A percentile compares a stretch with the other conserved stretches of the same genome.
phyloP scores from a whole-genome alignment of 768 basidiomycete genomes.

The Pulveroboletus sp. region DNA sequence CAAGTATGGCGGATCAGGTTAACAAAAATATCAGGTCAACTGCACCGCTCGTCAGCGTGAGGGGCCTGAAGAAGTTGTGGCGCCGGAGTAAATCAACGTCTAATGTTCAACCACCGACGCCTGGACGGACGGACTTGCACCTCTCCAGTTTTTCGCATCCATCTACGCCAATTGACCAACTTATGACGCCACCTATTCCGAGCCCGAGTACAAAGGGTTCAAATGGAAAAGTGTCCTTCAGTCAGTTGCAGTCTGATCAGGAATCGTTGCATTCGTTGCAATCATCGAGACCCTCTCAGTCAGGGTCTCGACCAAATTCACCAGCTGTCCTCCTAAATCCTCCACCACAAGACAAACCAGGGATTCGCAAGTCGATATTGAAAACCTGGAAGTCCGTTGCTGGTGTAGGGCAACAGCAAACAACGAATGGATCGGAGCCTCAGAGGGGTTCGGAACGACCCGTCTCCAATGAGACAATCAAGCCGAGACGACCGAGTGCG shows the following conservation, averaged over 20 bases:
- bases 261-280: slow-evolving; percentile 47
- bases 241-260: slow-evolving; percentile 65
- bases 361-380: slow-evolving; percentile 64
- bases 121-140: slow-evolving; percentile 35
- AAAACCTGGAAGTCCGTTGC: slow-evolving; percentile 57
- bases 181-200: slow-evolving; percentile 26
- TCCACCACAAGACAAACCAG: slow-evolving; percentile 39
- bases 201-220: slow-evolving; percentile 4
- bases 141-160: slow-evolving; percentile 26
- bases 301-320: slow-evolving; percentile 29
- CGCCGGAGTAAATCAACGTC: slow-evolving; percentile 56
- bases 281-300: slow-evolving; percentile 31
- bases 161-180: slow-evolving; percentile 33
- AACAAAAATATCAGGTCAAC: slow-evolving; percentile 27
- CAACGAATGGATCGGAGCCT: slow-evolving; percentile 29
- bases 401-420: slow-evolving; percentile 27
- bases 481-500: slow-evolving; percentile 44
- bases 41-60: slow-evolving; percentile 65
- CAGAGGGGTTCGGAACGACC: slow-evolving; percentile 39
- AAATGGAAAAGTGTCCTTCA: slow-evolving; percentile 31
- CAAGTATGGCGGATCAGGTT: slow-evolving; percentile 32
- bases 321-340: slow-evolving; percentile 16
- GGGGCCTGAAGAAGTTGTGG: slow-evolving; percentile 73
- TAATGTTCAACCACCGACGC: slow-evolving; percentile 34
- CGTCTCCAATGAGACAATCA: slow-evolving; percentile 33